Base-by-base conservation (phyloP, 495 filamentous ascomycete species). In the Talaromyces wortmannii region DNA sequence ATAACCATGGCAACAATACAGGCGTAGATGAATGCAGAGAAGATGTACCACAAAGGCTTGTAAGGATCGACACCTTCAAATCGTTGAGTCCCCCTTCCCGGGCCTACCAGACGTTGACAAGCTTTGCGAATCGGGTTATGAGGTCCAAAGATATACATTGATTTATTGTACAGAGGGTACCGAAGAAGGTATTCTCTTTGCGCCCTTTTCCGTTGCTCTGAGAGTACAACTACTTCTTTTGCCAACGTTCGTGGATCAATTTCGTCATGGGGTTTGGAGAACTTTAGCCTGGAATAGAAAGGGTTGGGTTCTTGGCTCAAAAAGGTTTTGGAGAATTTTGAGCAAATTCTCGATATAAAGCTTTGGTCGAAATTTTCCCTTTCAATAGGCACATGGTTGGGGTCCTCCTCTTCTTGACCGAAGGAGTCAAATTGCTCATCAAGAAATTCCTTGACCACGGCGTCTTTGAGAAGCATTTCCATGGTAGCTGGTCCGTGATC, bases 1-100 rank as follows among this genome's bases (percentile, higher is more conserved):
- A 97, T 63, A 15, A 99, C 94, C 94, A 99, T 97, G 45, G 90
- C 89, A 48, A 97, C 88, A 55, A 99, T 97, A 31, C 90, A 87
- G 7, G 86, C 85, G 63, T 99, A 99, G 57, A 97, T 89, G 54
- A 99, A 85, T 7, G 87, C 88, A 1, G 95, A 97, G 66, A 99
- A 97, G 5, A 81, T 71, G 64, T 95, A 96, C 90, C 95, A 97
- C 11, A 95, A 74, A 3, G 85, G 83, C 56, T 87, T 91, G 59
- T 92, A 90, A 2, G 94, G 94, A 53, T 87, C 82, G 0, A 91
- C 82, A 16, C 94, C 94, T 64, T 96, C 88, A 53, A 92, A 84
- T 33, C 94, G 84, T 67, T 92, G 86, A 50, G 77, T 76, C 31
- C 92, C 94, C 31, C 94, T 88, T 31, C 91, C 92, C 23, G 94